Evolutionary conservation across 2,329 filamentous ascomycete genomes (phyloP).

Genomic region (Aspergillus viridinutans): DNA sequence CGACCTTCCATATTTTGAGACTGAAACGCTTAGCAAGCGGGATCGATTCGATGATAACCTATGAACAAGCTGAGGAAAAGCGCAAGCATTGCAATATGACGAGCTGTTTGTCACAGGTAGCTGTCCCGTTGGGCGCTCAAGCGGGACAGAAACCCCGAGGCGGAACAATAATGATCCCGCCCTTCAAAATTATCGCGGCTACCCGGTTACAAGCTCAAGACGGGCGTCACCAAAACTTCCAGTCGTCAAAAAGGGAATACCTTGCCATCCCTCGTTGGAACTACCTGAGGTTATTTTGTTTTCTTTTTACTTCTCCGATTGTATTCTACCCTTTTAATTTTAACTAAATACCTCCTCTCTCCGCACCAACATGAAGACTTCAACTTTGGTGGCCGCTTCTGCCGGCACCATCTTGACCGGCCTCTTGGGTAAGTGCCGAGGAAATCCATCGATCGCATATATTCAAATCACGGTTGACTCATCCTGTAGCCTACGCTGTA

Average conservation of each 20-base stretch:
- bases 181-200: constrained; percentile 28
- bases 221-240: constrained; percentile 5
- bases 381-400: constrained; percentile 55
- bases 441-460: not conserved
- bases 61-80: constrained; percentile 6
- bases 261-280: not conserved
- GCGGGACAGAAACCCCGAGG: constrained; percentile 30
- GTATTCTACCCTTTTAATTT: constrained; percentile 2
- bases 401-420: constrained; percentile 57
- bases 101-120: not conserved
- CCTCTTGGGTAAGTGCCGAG: constrained; percentile 45
- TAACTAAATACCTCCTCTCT: not conserved
- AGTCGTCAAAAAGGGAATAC: constrained; percentile 1
- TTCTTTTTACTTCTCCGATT: constrained; percentile 1
- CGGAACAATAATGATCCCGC: constrained; percentile 36
- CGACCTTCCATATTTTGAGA: constrained; percentile 47
- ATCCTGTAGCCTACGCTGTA: constrained; percentile 53
- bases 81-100: not conserved
- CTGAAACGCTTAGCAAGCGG: not conserved
- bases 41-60: constrained; percentile 4
- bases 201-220: constrained; percentile 9
- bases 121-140: constrained; percentile 10
- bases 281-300: not conserved
- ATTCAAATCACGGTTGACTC: not conserved
- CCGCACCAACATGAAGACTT: constrained; percentile 47